Percentiles rank a stretch among this genome's conserved stretches.
Conservation (phyloP, 1,284 basidiomycete species). For the Fomitopsis palustris region DNA sequence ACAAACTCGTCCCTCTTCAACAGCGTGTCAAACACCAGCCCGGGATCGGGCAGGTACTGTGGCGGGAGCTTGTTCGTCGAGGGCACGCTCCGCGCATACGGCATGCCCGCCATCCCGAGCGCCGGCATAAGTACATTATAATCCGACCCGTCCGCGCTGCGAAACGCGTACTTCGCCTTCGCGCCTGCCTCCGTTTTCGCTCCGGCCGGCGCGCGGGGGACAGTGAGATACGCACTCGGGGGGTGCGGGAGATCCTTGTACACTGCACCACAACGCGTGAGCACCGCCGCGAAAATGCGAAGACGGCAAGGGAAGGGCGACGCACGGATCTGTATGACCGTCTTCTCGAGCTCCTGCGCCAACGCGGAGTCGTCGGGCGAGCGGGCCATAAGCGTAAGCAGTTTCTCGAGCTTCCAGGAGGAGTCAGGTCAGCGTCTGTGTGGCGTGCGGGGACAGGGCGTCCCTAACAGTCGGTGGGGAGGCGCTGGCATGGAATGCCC, state of each 20-base stretch:
- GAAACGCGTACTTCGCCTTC: constrained; percentile 40
- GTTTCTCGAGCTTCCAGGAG: constrained; percentile 56
- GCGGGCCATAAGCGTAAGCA: constrained; percentile 57
- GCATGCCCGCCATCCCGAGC: constrained; percentile 70
- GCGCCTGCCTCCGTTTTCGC: background rate
- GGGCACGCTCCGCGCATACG: constrained; percentile 74
- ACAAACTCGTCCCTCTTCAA: constrained; percentile 45
- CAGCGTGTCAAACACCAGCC: constrained; percentile 70
- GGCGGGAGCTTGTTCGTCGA: constrained; percentile 40
- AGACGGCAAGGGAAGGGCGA: constrained; percentile 19
- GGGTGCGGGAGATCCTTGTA: constrained; percentile 79
- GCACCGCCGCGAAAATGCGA: background rate
- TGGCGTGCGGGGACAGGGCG: background rate
- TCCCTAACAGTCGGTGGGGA: no score
- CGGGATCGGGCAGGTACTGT: constrained; percentile 60
- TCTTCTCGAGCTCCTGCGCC: constrained; percentile 43
- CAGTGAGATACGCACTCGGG: constrained; percentile 53
- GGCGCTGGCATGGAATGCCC: no score
- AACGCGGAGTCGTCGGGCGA: constrained; percentile 46
- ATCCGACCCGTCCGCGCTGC: constrained; percentile 67
- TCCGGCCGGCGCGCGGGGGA: constrained; percentile 1
- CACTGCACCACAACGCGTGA: constrained; percentile 27
- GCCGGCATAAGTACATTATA: constrained; percentile 73
- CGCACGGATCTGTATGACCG: constrained; percentile 37
- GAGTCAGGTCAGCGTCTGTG: background rate